These are phyloP conservation scores for Syncephalastrum racemosum DNA, from an alignment of 371 early-diverging fungal genomes.

Conservation along the genomic window DNA sequence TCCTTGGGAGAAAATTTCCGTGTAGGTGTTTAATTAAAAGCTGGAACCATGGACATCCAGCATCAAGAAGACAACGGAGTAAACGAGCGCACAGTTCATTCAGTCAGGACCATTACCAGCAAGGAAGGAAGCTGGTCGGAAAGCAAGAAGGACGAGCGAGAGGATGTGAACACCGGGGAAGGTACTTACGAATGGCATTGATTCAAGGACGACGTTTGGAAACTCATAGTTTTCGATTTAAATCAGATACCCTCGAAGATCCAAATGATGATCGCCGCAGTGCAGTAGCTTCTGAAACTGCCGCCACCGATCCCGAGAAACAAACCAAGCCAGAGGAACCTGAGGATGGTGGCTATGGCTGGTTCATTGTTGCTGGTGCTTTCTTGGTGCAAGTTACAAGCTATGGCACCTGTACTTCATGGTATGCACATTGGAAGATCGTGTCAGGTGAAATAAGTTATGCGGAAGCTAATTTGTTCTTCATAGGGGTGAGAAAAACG, in stretches of 20 bases:
- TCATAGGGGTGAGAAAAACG: too few relatives aligned
- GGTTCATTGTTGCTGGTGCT: constrained; percentile 51
- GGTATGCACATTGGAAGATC: constrained; percentile 11
- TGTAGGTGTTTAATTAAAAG: constrained; percentile 11
- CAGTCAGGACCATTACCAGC: constrained; percentile 17
- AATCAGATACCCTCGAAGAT: too few relatives aligned
- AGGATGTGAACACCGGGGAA: too few relatives aligned
- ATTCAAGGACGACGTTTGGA: too few relatives aligned
- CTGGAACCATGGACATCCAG: constrained; percentile 8
- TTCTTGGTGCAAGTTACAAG: constrained; percentile 55
- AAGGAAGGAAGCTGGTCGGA: constrained; percentile 3
- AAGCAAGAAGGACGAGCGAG: too few relatives aligned
- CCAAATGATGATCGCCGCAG: too few relatives aligned
- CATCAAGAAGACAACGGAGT: constrained; percentile 21
- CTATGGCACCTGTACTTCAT: constrained; percentile 39
- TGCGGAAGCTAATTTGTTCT: too few relatives aligned
- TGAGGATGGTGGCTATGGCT: constrained; percentile 53
- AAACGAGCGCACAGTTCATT: constrained; percentile 17
- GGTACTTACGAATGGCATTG: too few relatives aligned
- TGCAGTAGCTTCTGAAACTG: too few relatives aligned
- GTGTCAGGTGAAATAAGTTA: too few relatives aligned
- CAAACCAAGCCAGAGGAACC: background rate
- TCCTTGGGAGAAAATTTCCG: constrained; percentile 4
- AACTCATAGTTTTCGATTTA: too few relatives aligned
- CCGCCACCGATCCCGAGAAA: too few relatives aligned